Evolutionary conservation across 2,329 filamentous ascomycete genomes (phyloP), one percentile per base, ranked within the genome.

Genomic region (Penicillium digitatum): DNA sequence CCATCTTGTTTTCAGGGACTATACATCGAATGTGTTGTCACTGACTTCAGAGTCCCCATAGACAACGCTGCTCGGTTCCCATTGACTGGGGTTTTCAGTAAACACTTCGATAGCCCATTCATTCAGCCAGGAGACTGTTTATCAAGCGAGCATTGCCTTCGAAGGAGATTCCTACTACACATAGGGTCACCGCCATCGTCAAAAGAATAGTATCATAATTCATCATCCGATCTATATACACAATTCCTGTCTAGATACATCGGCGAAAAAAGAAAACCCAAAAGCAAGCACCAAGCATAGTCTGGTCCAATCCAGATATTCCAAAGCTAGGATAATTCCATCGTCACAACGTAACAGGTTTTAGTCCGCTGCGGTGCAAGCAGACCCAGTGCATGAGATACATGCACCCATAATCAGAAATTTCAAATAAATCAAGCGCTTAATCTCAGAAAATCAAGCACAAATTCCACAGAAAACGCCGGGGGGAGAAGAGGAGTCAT

Each of bases 161-260:
- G 2, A 6, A 26, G 20, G 42, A 16, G 16, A 10, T 22, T 26
- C 14, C 10, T 10, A 32, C 27, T 32, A 45, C 5, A 12, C 20
- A 20, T 20, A 24, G 12, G 37, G 27, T 4, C n/a, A 18, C n/a
- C n/a, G 4, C 3, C 3, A 31, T 44, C 4, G 11, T 29, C 7
- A 20, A 44, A 49, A 39, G 14, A 50, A 26, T 39, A 42, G 26
- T 45, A 57, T 61, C 59, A 53, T 61, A 50, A 61, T 55, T 57
- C 59, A 55, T 61, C 37, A 56, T 40, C 37, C 45, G 34, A 54
- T 57, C 57, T 61, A 57, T 55, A 10, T 51, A 51, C 52, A 51
- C 40, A 27, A 24, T 32, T 16, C 27, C 32, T 31, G 48, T 51
- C 47, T 55, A 55, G 34, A 51, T 29, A 10, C 3, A 12, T 32